These are phyloP conservation scores for Polyplosphaeria fusca DNA, from an alignment of 495 filamentous ascomycete species.

Conservation along the genomic window DNA sequence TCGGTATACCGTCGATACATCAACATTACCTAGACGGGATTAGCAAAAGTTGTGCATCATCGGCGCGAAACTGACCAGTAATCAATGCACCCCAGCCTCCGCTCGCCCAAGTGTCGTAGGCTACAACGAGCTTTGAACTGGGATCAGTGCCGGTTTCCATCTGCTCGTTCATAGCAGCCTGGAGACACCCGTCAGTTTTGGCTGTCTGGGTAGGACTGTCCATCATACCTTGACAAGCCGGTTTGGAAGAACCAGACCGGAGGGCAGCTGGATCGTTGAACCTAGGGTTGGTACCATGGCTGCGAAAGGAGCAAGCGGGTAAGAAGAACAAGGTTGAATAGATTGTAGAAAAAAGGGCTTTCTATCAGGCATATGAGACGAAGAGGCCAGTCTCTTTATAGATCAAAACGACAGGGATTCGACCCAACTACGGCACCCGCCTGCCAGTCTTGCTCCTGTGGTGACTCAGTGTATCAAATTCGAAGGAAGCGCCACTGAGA, in stretches of 20 bases:
- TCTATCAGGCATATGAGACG: too few species aligned
- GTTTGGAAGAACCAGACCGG: constrained; percentile 52
- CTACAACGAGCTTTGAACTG: constrained; percentile 39
- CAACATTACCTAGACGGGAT: constrained; percentile 46
- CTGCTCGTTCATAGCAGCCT: constrained; percentile 53
- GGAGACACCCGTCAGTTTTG: too few species aligned
- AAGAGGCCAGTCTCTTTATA: too few species aligned
- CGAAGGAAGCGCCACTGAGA: too few species aligned
- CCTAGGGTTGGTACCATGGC: constrained; percentile 1
- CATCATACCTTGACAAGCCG: constrained; percentile 53
- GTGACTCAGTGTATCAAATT: too few species aligned
- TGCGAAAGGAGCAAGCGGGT: neutral
- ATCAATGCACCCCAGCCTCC: constrained; percentile 53
- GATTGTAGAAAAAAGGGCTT: too few species aligned
- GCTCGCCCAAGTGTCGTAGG: constrained; percentile 51
- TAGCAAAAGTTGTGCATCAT: neutral
- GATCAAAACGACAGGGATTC: too few species aligned
- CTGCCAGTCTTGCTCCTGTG: too few species aligned
- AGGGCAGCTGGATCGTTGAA: constrained; percentile 48
- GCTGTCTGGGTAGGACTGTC: too few species aligned
- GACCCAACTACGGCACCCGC: too few species aligned
- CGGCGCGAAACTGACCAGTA: constrained; percentile 2
- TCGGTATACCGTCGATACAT: constrained; percentile 54
- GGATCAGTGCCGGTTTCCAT: constrained; percentile 39
- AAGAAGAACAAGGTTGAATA: too few species aligned